These are phyloP conservation scores for Aspergillus ustus DNA, from an alignment of 2,329 filamentous ascomycete genomes.

Conservation along the genomic window DNA sequence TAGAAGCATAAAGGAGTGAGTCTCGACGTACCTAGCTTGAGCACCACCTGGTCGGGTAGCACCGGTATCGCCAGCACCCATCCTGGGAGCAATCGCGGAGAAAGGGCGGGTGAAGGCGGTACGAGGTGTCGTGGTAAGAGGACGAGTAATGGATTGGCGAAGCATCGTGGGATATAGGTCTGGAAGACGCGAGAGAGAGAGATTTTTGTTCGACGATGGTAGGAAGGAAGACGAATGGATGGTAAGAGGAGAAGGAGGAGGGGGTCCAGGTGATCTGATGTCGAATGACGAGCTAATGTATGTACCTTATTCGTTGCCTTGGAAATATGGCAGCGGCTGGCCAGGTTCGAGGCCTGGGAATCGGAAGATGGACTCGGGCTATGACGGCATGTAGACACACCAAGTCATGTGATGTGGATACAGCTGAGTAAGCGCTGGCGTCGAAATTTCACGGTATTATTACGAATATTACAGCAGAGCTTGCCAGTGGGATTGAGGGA, in stretches of 20 bases:
- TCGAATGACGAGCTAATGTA: slow-evolving; percentile 3
- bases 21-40: slow-evolving; percentile 41
- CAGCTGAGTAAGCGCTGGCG: not conserved
- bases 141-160: slow-evolving; percentile 65
- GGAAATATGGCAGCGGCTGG: slow-evolving; percentile 8
- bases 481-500: not conserved
- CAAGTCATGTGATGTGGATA: not conserved
- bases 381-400: not conserved
- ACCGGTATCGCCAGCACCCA: slow-evolving; percentile 73
- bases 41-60: slow-evolving; percentile 43
- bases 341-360: slow-evolving; percentile 3
- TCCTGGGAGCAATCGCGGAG: slow-evolving; percentile 64
- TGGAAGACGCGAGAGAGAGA: slow-evolving; percentile 1
- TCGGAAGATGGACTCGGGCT: not conserved
- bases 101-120: slow-evolving; percentile 61
- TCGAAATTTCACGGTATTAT: not conserved
- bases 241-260: slow-evolving; percentile 12
- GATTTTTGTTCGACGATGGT: not conserved
- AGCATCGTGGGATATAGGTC: slow-evolving; percentile 60
- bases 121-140: slow-evolving; percentile 59
- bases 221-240: slow-evolving; percentile 9
- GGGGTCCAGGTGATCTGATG: not conserved
- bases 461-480: not conserved
- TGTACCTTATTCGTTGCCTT: slow-evolving; percentile 14
- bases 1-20: not conserved